Evolutionary conservation across 371 early-diverging fungal genomes (phyloP), one percentile per base, ranked within the genome.

Genomic region (Mucor plumbeus): DNA sequence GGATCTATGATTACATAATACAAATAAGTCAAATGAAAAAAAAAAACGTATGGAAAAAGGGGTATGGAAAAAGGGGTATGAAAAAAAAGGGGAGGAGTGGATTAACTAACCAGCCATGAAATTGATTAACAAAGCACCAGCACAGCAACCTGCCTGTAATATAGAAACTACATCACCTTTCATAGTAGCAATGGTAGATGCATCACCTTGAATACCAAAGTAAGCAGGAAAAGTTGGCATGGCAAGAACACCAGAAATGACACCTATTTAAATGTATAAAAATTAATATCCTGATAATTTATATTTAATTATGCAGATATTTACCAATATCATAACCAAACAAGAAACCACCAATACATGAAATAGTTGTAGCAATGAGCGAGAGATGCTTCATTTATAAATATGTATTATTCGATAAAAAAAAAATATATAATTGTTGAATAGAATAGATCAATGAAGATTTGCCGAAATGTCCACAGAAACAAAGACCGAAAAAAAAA

Each of bases 241-340:
- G 8, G 78, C 74, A 40, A 83, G 47, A 4, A 83, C 80, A 61
- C 80, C 80, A 31, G 80, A 72, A 34, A 77, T 70, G 35, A 72
- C 73, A 55, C 64, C 67, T 68, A 50, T 39, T 34, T 38, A 0
- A 26, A 26, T 26, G 3, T 26, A 26, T 26, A 26, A 26, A 26
- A 26, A 26, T 26, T 3, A 26, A 26, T 1, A 3, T 26, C 26
- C 26, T 3, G 26, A 26, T 26, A 26, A 26, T 26, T 26, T 26
- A 26, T 26, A 26, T 1, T 26, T 26, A 1, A 26, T 26, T 26
- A 26, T 26, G 26, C 26, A 26, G 3, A 26, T 26, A 64, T 64
- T 14, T 74, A 75, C 82, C 82, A 59, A 73, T 69, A 50, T 82
- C 82, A 76, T 82, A 82, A 44, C 82, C 82, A 54, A 82, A 82